phyloP scores from a whole-genome alignment of 306 rosid genomes.

The Trifolium subterraneum region DNA sequence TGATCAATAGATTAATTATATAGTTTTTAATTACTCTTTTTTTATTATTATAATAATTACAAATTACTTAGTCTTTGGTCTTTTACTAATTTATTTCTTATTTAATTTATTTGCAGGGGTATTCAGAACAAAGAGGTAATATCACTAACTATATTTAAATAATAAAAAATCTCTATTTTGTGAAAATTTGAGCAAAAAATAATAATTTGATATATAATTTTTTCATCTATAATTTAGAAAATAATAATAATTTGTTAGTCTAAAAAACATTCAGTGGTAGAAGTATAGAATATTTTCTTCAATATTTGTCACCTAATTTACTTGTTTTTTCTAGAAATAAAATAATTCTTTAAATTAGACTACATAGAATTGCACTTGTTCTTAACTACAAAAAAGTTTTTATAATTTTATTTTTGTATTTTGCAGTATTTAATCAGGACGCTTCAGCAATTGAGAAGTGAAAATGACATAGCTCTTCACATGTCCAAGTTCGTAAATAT shows the following conservation, averaged over 20 bases:
- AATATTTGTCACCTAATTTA: too few relatives aligned
- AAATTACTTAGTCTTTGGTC: background rate
- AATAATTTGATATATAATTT: too few relatives aligned
- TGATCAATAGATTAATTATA: background rate
- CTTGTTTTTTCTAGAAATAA: too few relatives aligned
- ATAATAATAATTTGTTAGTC: too few relatives aligned
- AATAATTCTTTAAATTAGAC: too few relatives aligned
- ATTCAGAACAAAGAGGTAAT: slow-evolving; percentile 83
- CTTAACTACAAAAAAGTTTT: background rate
- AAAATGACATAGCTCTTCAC: slow-evolving; percentile 61
- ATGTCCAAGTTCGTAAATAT: slow-evolving; percentile 52
- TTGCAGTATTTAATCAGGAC: slow-evolving; percentile 53
- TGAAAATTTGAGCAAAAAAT: background rate
- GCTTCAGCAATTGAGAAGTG: slow-evolving; percentile 55
- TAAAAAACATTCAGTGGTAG: too few relatives aligned
- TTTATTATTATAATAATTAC: background rate
- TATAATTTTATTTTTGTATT: background rate
- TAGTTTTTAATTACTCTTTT: background rate
- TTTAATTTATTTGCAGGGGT: slow-evolving; percentile 54
- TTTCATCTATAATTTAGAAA: background rate
- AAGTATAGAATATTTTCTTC: too few relatives aligned
- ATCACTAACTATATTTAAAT: background rate
- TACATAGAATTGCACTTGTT: too few relatives aligned
- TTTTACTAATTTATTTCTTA: slow-evolving; percentile 6
- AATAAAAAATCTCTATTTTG: background rate